A percentile compares a stretch with the other conserved stretches of the same genome.
Conservation (phyloP, 805 yeast species). For the Lachancea sp. region DNA sequence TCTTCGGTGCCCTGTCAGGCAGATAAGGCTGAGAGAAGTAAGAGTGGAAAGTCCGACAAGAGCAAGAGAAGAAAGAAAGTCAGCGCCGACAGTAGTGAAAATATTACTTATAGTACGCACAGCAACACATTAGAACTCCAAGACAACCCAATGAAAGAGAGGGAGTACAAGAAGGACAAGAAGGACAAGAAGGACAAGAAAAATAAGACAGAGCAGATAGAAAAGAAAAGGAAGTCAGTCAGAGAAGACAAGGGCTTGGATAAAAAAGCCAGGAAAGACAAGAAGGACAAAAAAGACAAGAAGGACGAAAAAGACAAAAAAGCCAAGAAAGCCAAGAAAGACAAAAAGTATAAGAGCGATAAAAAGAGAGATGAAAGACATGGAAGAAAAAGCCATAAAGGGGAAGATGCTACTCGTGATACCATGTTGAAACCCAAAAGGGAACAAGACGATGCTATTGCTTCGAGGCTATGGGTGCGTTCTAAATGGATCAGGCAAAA, state of each 20-base stretch:
- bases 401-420: conserved; percentile 30
- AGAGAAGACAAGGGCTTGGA: conserved; percentile 22
- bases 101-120: no score
- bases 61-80: conserved; percentile 23
- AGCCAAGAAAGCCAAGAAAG: conserved; percentile 29
- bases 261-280: conserved; percentile 24
- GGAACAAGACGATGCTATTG: conserved; percentile 27
- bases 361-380: conserved; percentile 28
- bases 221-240: conserved; percentile 18
- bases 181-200: conserved; percentile 22
- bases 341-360: conserved; percentile 28
- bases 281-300: conserved; percentile 16
- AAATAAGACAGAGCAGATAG: conserved; percentile 10
- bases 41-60: conserved; percentile 25
- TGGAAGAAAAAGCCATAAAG: conserved; percentile 17
- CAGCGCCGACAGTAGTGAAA: conserved; percentile 29
- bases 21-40: conserved; percentile 26
- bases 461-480: conserved; percentile 66
- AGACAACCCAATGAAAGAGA: conserved; percentile 24
- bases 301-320: conserved; percentile 26
- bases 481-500: conserved; percentile 86
- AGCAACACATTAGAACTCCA: conserved; percentile 26
- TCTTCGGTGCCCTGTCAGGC: conserved; percentile 18
- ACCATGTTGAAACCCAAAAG: conserved; percentile 39
- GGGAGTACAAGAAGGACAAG: conserved; percentile 15